These are phyloP conservation scores for Penicillium sp. DNA, from an alignment of 2,329 filamentous ascomycete species.

Conservation along the genomic window DNA sequence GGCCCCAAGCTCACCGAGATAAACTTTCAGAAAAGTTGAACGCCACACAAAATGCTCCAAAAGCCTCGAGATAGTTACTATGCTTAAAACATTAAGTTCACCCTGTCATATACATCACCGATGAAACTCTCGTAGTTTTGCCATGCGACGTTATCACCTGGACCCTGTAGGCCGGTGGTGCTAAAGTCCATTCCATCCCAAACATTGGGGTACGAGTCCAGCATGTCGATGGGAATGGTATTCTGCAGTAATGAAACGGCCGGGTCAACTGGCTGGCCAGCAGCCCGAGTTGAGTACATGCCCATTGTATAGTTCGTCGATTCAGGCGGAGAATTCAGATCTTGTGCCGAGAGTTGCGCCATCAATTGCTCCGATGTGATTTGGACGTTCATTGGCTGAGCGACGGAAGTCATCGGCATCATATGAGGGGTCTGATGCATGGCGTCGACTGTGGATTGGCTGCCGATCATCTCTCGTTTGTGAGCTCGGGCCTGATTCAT, in stretches of 20 bases:
- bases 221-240: constrained; percentile 1
- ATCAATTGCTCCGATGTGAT: background rate
- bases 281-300: constrained; percentile 2
- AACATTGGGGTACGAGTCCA: constrained; percentile 22
- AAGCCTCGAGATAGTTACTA: background rate
- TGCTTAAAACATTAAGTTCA: constrained; percentile 22
- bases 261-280: constrained; percentile 5
- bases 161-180: constrained; percentile 1
- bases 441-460: background rate
- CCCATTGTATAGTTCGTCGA: background rate
- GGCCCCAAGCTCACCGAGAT: background rate
- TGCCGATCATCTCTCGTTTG: constrained; percentile 14
- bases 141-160: constrained; percentile 24
- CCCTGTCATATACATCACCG: constrained; percentile 26
- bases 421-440: background rate
- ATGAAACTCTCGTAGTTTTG: constrained; percentile 30
- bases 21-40: background rate
- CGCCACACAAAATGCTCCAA: background rate
- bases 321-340: background rate
- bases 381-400: background rate
- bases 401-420: background rate
- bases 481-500: constrained; percentile 25
- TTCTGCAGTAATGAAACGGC: constrained; percentile 1
- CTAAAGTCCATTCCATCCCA: constrained; percentile 28
- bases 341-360: background rate